Percentiles rank a stretch among this genome's conserved stretches.
Conservation (phyloP, 148 eudicot genomes). For the Silene latifolia region DNA sequence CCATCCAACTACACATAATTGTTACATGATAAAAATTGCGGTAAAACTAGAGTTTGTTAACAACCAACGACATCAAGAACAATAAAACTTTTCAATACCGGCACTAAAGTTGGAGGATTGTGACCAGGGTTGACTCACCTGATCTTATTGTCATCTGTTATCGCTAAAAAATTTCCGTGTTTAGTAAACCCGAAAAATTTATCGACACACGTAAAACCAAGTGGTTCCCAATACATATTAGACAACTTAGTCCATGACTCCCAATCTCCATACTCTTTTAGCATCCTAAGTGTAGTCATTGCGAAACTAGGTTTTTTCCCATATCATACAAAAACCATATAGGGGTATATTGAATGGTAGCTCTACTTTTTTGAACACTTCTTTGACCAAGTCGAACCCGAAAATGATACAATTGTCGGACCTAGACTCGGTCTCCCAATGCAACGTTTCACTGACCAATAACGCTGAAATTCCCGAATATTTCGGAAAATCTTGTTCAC, state of each 20-base stretch:
- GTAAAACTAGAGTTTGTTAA: slow-evolving; percentile 16
- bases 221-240: not conserved
- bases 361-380: slow-evolving; percentile 20
- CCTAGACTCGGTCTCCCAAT: slow-evolving; percentile 5
- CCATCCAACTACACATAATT: not conserved
- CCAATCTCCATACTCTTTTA: slow-evolving; percentile 20
- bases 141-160: slow-evolving; percentile 11
- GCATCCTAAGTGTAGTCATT: slow-evolving; percentile 20
- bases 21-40: not conserved
- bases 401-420: slow-evolving; percentile 8
- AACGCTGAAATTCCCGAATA: slow-evolving; percentile 17
- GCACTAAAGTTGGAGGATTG: not conserved
- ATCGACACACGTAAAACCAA: not conserved
- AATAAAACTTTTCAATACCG: slow-evolving; percentile 14
- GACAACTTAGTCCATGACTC: slow-evolving; percentile 25
- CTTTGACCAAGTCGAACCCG: slow-evolving; percentile 26
- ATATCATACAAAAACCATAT: slow-evolving; percentile 15
- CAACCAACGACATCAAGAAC: slow-evolving; percentile 22
- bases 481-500: not conserved
- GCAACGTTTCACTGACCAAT: slow-evolving; percentile 29
- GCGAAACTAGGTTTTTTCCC: slow-evolving; percentile 17
- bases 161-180: slow-evolving; percentile 16
- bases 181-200: slow-evolving; percentile 18
- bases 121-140: slow-evolving; percentile 18
- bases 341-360: slow-evolving; percentile 8